Evolutionary conservation across 1,139 yeast species (phyloP).

Genomic region (Saccharomycopsis phalli): DNA sequence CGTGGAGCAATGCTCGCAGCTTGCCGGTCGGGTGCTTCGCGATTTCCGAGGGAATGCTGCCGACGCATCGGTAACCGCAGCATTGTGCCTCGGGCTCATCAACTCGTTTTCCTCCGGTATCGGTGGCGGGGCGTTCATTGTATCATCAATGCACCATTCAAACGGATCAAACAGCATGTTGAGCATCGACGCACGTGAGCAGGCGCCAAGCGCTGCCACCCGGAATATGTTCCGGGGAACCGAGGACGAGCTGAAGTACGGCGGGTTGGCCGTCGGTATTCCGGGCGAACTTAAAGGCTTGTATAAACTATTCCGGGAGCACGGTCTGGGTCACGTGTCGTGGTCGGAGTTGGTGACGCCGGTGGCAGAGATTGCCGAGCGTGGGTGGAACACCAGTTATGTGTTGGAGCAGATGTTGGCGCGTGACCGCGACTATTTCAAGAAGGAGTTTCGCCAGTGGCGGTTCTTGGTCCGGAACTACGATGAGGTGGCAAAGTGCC

Average conservation of each 20-base stretch:
- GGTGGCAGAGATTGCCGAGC: conserved; percentile 54
- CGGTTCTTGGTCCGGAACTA: conserved; percentile 37
- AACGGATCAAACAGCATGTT: conserved; percentile 34
- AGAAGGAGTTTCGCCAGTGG: conserved; percentile 39
- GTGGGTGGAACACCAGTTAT: conserved; percentile 56
- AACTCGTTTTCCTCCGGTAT: conserved; percentile 83
- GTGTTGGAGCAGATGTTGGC: conserved; percentile 37
- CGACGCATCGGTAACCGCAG: conserved; percentile 85
- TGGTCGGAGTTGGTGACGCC: conserved; percentile 78
- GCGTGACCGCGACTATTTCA: conserved; percentile 30
- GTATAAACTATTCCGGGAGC: conserved; percentile 46
- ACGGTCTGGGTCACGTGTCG: conserved; percentile 59
- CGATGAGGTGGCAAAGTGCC: conserved; percentile 22
- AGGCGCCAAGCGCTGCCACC: conserved; percentile 60
- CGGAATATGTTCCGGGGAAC: conserved; percentile 51
- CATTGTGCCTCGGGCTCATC: conserved; percentile 78
- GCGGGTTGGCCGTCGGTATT: conserved; percentile 77
- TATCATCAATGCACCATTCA: conserved; percentile 35
- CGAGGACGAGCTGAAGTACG: conserved; percentile 42
- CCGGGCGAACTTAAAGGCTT: conserved; percentile 90
- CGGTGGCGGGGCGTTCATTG: conserved; percentile 85
- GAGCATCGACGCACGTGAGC: conserved; percentile 81
- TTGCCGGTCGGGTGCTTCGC: conserved; percentile 54
- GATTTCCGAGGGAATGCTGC: conserved; percentile 67
- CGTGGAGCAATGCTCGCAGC: conserved; percentile 56